phyloP scores from a whole-genome alignment of 768 basidiomycete species.

The Suillus bovinus region DNA sequence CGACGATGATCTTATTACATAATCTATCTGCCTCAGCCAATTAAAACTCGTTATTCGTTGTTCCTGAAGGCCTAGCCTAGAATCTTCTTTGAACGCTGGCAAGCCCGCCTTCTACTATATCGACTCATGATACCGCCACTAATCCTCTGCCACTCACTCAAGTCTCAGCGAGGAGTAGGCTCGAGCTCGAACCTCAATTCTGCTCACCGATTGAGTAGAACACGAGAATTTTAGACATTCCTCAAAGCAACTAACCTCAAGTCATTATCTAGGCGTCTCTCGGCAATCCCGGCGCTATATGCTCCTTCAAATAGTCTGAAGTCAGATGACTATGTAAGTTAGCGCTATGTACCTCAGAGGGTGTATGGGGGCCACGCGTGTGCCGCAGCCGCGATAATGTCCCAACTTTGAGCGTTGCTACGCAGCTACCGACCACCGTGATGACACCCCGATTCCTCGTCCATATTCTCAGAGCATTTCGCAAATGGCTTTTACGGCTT shows the following conservation, averaged over 20 bases:
- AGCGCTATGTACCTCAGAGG: background rate
- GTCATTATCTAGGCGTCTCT: background rate
- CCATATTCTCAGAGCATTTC: background rate
- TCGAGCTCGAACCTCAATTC: background rate
- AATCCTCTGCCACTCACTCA: background rate
- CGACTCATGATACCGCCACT: too few relatives aligned
- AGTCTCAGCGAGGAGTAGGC: background rate
- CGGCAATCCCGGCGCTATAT: background rate
- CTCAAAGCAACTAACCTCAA: background rate
- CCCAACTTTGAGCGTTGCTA: background rate
- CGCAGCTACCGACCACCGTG: background rate
- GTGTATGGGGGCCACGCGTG: background rate
- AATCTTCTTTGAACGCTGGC: too few relatives aligned
- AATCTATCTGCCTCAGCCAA: too few relatives aligned
- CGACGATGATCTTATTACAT: too few relatives aligned
- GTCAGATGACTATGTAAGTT: background rate
- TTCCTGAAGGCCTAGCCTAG: too few relatives aligned
- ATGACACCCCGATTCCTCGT: background rate
- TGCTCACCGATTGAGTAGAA: background rate
- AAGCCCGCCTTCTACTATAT: too few relatives aligned
- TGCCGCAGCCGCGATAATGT: background rate
- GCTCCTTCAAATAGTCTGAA: background rate
- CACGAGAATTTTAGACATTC: background rate
- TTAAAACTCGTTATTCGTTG: too few relatives aligned
- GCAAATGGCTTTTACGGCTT: background rate